phyloP scores from a whole-genome alignment of 139 green algal genomes.

The Monoraphidium neglectum region DNA sequence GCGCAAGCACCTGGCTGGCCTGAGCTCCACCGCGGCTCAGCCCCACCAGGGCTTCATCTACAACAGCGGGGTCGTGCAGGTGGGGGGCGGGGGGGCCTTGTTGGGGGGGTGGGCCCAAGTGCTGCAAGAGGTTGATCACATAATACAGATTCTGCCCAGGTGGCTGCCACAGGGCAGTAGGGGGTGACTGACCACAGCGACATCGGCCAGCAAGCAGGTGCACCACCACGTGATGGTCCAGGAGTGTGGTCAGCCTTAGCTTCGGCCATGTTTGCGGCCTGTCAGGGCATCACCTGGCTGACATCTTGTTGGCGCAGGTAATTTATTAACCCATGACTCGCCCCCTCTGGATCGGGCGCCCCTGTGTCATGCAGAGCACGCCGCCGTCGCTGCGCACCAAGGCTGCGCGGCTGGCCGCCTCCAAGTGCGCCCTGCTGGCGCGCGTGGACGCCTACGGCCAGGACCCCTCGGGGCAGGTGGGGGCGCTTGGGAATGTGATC shows the following conservation, averaged over 20 bases:
- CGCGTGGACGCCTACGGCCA: slow-evolving; percentile 90
- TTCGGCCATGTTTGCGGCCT: too few species aligned
- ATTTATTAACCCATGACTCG: neutral
- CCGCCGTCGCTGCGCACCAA: slow-evolving; percentile 78
- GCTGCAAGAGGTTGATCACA: too few species aligned
- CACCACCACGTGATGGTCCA: too few species aligned
- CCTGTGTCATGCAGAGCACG: slow-evolving; percentile 55
- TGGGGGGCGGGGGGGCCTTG: too few species aligned
- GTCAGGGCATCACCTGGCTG: too few species aligned
- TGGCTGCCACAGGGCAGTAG: too few species aligned
- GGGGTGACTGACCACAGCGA: too few species aligned
- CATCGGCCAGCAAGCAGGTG: too few species aligned
- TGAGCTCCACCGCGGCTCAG: slow-evolving; percentile 66
- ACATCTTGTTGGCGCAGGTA: too few species aligned
- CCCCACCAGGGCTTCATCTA: slow-evolving; percentile 86
- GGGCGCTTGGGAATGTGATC: neutral
- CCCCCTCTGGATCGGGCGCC: slow-evolving; percentile 38
- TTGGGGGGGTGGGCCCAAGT: too few species aligned
- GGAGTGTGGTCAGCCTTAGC: too few species aligned
- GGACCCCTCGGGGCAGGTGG: slow-evolving; percentile 42
- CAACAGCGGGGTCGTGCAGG: slow-evolving; percentile 61
- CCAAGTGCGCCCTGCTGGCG: slow-evolving; percentile 93
- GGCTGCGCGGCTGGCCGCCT: slow-evolving; percentile 78
- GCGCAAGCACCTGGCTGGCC: slow-evolving; percentile 82
- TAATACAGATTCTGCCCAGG: too few species aligned